Percentiles rank a stretch among this genome's conserved stretches.
These are phyloP conservation scores for Lentinula novae-zelandiae DNA, from an alignment of 1,284 basidiomycete genomes.

Conservation along the genomic window DNA sequence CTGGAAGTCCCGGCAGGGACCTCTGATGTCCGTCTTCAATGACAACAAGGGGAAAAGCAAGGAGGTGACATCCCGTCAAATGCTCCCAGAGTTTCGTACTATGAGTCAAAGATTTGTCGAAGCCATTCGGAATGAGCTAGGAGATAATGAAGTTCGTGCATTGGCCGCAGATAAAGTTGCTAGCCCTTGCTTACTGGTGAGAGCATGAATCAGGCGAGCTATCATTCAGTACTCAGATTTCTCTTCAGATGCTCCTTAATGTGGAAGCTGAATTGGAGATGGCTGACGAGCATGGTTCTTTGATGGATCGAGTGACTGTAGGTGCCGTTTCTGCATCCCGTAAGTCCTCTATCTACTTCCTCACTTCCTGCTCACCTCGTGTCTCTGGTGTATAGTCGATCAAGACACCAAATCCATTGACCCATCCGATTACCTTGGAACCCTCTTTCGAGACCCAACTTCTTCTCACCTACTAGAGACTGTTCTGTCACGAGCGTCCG, in stretches of 20 bases:
- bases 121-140: slow-evolving; percentile 49
- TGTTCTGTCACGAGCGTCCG: slow-evolving; percentile 61
- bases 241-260: slow-evolving; percentile 71
- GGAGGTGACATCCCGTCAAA: slow-evolving; percentile 20
- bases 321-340: slow-evolving; percentile 72
- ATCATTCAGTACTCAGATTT: not conserved
- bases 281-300: slow-evolving; percentile 59
- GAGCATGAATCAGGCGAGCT: slow-evolving; percentile 17
- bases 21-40: slow-evolving; percentile 68
- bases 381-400: slow-evolving; percentile 28
- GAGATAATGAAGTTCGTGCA: slow-evolving; percentile 75
- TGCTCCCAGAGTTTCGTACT: slow-evolving; percentile 50
- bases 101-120: slow-evolving; percentile 53
- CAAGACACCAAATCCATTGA: slow-evolving; percentile 32
- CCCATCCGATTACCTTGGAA: slow-evolving; percentile 72
- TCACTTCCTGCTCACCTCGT: not conserved
- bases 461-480: slow-evolving; percentile 87
- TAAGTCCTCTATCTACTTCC: slow-evolving; percentile 31
- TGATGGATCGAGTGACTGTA: slow-evolving; percentile 79
- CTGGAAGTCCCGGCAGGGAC: slow-evolving; percentile 74
- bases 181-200: slow-evolving; percentile 76
- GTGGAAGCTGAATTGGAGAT: slow-evolving; percentile 68
- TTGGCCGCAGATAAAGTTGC: slow-evolving; percentile 81
- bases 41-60: slow-evolving; percentile 34
- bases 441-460: slow-evolving; percentile 78